Conservation (phyloP, 208 protist species). For the Trypanosoma avium region DNA sequence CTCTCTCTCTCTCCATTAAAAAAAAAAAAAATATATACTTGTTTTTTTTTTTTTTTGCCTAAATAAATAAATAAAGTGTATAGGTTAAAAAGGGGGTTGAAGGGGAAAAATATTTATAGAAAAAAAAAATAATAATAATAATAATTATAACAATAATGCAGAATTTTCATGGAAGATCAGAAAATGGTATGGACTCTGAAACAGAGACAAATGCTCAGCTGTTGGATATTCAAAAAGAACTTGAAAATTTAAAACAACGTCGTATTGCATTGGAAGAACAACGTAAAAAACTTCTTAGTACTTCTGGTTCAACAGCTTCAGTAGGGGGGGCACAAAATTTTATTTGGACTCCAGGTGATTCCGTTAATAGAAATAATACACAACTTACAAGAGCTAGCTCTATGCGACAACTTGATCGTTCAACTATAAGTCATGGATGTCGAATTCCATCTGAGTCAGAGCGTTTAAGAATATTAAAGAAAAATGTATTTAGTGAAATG, state of each 20-base stretch:
- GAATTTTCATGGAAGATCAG: background rate
- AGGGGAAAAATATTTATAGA: background rate
- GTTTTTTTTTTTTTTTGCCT: too few relatives aligned
- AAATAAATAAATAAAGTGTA: background rate
- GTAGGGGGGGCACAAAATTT: background rate
- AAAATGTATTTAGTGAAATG: conserved; percentile 45
- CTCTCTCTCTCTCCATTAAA: background rate
- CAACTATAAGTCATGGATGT: conserved; percentile 11
- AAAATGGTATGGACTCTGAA: conserved; percentile 1
- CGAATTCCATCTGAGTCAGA: conserved; percentile 34
- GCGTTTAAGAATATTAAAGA: conserved; percentile 29
- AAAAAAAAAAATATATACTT: background rate
- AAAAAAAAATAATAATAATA: background rate
- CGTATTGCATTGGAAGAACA: conserved; percentile 54
- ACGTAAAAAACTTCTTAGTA: conserved; percentile 39
- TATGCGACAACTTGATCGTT: conserved; percentile 14
- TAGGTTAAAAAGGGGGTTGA: background rate
- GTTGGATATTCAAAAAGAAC: conserved; percentile 43
- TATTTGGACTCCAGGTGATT: background rate
- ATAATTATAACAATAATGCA: conserved; percentile 5
- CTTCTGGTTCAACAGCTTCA: conserved; percentile 7
- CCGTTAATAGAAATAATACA: background rate
- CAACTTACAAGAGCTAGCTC: conserved; percentile 10
- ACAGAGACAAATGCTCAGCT: conserved; percentile 28
- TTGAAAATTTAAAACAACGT: conserved; percentile 52